Base-by-base conservation (phyloP, 345 rosid species). In the Acer campestre region DNA sequence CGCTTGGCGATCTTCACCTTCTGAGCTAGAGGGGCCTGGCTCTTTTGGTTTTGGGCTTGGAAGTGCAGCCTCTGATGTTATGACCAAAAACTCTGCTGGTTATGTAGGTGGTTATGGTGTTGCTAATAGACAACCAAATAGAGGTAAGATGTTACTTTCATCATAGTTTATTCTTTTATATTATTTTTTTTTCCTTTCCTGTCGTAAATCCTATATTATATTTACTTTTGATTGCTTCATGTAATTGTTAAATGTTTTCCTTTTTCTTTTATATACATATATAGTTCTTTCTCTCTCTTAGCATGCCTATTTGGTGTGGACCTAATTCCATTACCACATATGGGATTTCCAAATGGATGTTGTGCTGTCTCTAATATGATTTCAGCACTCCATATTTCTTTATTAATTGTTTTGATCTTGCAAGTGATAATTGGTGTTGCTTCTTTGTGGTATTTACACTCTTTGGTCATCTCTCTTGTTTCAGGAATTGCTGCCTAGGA, bases 81-180 rank as follows among this genome's bases (percentile, higher is more conserved):
- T 80, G 69, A 40, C 83, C 35, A 80, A 82, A 78, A 90, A 69
- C 75, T 56, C 91, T 77, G 87, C 82, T 73, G 86, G 83, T 77
- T 87, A 84, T 56, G 85, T 80, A 85, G 92, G 90, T 42, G 85
- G 85, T 68, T 91, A 84, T 82, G 82, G 88, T 70, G 86, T 87
- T 82, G 67, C 84, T 65, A 83, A 80, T 84, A 88, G 91, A 85
- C 93, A 87, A 77, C 27, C 89, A 79, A 85, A 70, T 86, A 85
- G 93, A 86, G 93, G 96, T 86, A 84, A 73, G 75, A 58, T 67
- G 20, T 42, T 58, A 5, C 35, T 58, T 20, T 17, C 35, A 8
- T 31, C 67, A 17, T 75, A 16, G 46, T 61, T 70, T 70, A 25
- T 12, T 51, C 49, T n/a, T 42, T 42, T 8, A 7, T 42, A 77